A percentile compares a stretch with the other conserved stretches of the same genome.
Conservation (phyloP, 176 grass and related monocot genomes). For the Chrysopogon serrulatus region DNA sequence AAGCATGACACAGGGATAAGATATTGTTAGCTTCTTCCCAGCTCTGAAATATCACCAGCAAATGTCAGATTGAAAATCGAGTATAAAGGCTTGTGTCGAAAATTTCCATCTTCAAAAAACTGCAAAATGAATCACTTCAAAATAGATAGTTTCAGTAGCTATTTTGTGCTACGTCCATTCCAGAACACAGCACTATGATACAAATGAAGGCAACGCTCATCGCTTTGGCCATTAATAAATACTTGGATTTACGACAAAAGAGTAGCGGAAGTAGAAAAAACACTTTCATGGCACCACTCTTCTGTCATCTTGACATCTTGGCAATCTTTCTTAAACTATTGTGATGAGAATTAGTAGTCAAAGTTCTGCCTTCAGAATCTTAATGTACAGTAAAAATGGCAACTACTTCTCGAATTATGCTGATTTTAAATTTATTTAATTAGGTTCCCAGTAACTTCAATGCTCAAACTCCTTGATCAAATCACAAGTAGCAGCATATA, state of each 20-base stretch:
- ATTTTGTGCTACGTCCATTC: neutral
- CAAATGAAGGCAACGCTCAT: neutral
- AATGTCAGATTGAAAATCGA: slow-evolving; percentile 7
- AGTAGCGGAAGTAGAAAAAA: neutral
- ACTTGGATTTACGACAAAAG: neutral
- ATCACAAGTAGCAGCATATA: too few species aligned
- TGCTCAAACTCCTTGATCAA: neutral
- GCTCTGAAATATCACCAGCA: slow-evolving; percentile 58
- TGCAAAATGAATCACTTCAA: neutral
- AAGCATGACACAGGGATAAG: slow-evolving; percentile 96
- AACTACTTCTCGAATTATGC: neutral
- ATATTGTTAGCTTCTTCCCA: slow-evolving; percentile 84
- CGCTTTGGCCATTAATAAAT: neutral
- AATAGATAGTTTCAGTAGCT: neutral
- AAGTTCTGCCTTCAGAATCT: neutral
- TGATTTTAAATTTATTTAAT: neutral
- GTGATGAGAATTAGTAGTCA: neutral
- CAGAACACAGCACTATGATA: slow-evolving; percentile 11
- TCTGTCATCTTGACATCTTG: neutral
- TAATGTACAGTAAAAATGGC: neutral
- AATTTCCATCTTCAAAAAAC: slow-evolving; percentile 6
- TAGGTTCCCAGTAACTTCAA: neutral
- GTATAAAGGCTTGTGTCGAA: slow-evolving; percentile 4
- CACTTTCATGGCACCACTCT: neutral
- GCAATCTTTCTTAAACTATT: slow-evolving; percentile 2